These are phyloP conservation scores for Nectriaceae sp. DNA, from an alignment of 2,329 filamentous ascomycete species.

Conservation along the genomic window DNA sequence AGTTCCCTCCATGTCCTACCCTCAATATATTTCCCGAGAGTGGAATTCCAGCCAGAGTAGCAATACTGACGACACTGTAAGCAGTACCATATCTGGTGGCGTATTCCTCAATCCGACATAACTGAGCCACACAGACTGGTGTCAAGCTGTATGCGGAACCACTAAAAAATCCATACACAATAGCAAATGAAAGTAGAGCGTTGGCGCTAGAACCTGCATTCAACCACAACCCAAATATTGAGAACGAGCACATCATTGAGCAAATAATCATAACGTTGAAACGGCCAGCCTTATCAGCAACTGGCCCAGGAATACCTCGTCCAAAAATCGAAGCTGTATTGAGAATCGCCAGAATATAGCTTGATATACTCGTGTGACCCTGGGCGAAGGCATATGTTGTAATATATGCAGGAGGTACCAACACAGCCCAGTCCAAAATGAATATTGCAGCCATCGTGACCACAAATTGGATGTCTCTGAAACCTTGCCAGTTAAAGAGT, in stretches of 20 bases:
- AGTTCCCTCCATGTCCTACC: conserved; percentile 5
- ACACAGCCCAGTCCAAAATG: conserved; percentile 7
- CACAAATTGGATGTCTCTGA: conserved; percentile 1
- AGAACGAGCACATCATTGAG: not conserved
- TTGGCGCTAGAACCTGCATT: conserved; percentile 1
- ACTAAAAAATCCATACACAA: conserved; percentile 7
- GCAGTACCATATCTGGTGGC: conserved; percentile 15
- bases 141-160: conserved; percentile 11
- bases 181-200: conserved; percentile 2
- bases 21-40: conserved; percentile 6
- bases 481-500: conserved; percentile 1
- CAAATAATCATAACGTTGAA: conserved; percentile 12
- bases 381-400: conserved; percentile 6
- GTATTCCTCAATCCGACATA: conserved; percentile 15
- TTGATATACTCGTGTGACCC: not conserved
- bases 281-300: conserved; percentile 7
- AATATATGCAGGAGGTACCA: conserved; percentile 9
- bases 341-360: conserved; percentile 7
- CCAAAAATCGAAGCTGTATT: conserved; percentile 8
- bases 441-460: conserved; percentile 4
- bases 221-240: conserved; percentile 13
- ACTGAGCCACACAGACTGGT: conserved; percentile 13
- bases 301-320: conserved; percentile 5
- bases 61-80: conserved; percentile 14
- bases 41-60: conserved; percentile 14